Evolutionary conservation across 1,284 basidiomycete species (phyloP).

Genomic region (Heterobasidion occidentale): DNA sequence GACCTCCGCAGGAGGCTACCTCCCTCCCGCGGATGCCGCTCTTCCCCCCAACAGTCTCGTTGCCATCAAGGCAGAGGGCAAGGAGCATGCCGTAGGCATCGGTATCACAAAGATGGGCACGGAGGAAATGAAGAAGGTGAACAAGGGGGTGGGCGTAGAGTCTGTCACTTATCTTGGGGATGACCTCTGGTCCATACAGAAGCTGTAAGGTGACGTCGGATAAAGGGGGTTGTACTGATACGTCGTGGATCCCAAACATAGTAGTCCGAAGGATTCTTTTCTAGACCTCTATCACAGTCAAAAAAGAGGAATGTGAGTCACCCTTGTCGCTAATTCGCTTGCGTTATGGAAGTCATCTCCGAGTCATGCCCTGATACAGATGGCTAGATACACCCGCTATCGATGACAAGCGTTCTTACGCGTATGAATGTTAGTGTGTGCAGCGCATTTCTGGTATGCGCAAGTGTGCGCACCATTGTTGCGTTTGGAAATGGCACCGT

Average conservation of each 20-base stretch:
- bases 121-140: slow-evolving; percentile 84
- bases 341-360: too few species aligned
- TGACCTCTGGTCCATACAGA: slow-evolving; percentile 79
- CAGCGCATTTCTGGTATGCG: too few species aligned
- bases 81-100: slow-evolving; percentile 86
- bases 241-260: slow-evolving; percentile 1
- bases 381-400: too few species aligned
- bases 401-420: too few species aligned
- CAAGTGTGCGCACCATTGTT: too few species aligned
- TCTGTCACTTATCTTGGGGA: slow-evolving; percentile 83
- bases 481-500: too few species aligned
- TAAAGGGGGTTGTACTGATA: slow-evolving; percentile 2
- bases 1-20: slow-evolving; percentile 84
- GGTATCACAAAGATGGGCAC: slow-evolving; percentile 80
- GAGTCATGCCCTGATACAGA: too few species aligned
- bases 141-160: slow-evolving; percentile 91
- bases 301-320: neutral
- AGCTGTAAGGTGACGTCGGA: slow-evolving; percentile 36
- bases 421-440: too few species aligned
- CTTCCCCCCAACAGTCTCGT: slow-evolving; percentile 71
- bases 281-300: neutral
- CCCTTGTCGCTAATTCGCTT: too few species aligned
- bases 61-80: slow-evolving; percentile 92
- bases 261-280: neutral
- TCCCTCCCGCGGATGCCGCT: slow-evolving; percentile 70